Percentiles rank a stretch among this genome's conserved stretches.
Conservation (phyloP, 257 asterid species). For the Nicotiana attenuata region DNA sequence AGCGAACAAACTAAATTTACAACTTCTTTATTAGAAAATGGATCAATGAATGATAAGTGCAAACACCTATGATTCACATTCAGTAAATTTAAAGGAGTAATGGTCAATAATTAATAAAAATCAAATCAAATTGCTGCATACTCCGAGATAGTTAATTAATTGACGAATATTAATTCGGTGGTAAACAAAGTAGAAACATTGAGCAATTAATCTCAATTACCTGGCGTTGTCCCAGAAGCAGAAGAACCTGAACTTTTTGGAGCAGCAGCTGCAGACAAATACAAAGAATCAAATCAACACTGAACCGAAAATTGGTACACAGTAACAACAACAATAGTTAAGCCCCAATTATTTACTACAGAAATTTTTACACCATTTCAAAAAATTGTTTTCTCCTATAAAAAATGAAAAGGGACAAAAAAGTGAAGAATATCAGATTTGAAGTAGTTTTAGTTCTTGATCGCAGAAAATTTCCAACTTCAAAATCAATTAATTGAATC, state of each 20-base stretch:
- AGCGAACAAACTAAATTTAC: no score
- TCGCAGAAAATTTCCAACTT: background rate
- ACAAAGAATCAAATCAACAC: background rate
- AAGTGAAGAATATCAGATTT: no score
- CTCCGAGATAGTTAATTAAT: background rate
- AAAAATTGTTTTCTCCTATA: background rate
- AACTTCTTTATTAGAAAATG: no score
- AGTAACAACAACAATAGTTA: background rate
- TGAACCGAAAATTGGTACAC: background rate
- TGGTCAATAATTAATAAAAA: background rate
- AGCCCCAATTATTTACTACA: background rate
- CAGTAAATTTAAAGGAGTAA: background rate
- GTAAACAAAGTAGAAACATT: background rate
- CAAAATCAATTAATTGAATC: background rate
- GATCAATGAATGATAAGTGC: background rate
- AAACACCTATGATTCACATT: background rate
- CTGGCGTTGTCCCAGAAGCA: slow-evolving; percentile 1
- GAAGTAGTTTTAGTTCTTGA: no score
- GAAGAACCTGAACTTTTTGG: background rate
- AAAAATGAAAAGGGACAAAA: background rate
- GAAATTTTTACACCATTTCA: background rate
- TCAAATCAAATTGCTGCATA: background rate
- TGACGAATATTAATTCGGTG: background rate
- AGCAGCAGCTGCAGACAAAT: background rate
- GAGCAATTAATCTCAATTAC: background rate